phyloP scores from a whole-genome alignment of 805 yeast genomes.

The Millerago galiae region DNA sequence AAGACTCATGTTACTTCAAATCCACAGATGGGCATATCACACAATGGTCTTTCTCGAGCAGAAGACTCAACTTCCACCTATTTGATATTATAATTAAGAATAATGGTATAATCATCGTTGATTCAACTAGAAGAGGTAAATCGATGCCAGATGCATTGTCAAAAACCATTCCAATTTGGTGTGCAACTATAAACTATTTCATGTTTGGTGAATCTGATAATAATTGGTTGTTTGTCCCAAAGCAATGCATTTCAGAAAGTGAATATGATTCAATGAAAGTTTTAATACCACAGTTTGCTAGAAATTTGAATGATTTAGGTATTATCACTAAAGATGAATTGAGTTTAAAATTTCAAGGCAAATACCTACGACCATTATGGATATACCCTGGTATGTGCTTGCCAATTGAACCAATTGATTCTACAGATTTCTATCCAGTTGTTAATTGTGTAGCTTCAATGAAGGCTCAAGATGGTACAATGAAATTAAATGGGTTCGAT shows the following conservation, averaged over 20 bases:
- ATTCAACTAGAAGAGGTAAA: conserved; percentile 83
- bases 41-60: conserved; percentile 71
- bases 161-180: conserved; percentile 90
- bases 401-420: conserved; percentile 28
- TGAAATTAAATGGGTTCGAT: conserved; percentile 38
- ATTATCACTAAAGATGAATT: conserved; percentile 32
- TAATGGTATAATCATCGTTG: conserved; percentile 58
- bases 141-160: conserved; percentile 80
- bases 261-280: conserved; percentile 48
- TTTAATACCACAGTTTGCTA: conserved; percentile 43
- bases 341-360: conserved; percentile 27
- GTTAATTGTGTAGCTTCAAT: conserved; percentile 58
- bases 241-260: conserved; percentile 45
- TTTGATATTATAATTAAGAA: conserved; percentile 38
- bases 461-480: conserved; percentile 53
- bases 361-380: conserved; percentile 66
- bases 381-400: conserved; percentile 46
- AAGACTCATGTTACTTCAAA: conserved; percentile 65
- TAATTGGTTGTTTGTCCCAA: conserved; percentile 43
- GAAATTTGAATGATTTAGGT: conserved; percentile 34
- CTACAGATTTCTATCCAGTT: conserved; percentile 33
- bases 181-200: conserved; percentile 63
- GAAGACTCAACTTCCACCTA: conserved; percentile 72
- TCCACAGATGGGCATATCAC: conserved; percentile 87
- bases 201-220: conserved; percentile 31